phyloP scores from a whole-genome alignment of 495 filamentous ascomycete genomes.

The Neurospora sp. region DNA sequence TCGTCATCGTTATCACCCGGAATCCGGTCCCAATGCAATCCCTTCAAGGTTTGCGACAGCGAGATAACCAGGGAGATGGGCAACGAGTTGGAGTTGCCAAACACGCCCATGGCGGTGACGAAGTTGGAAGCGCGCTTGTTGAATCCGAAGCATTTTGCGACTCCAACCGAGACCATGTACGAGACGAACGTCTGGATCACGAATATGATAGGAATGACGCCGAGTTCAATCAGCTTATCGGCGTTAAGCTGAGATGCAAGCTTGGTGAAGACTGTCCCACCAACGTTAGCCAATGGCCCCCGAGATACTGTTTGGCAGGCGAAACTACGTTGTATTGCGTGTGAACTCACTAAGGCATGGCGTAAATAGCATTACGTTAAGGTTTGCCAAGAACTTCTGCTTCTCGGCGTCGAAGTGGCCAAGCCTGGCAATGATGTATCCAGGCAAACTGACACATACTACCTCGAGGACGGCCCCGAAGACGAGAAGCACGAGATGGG shows the following conservation, averaged over 20 bases:
- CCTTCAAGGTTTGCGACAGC: slow-evolving; percentile 79
- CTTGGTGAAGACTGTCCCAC: slow-evolving; percentile 80
- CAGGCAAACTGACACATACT: slow-evolving; percentile 86
- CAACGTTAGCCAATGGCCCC: background rate
- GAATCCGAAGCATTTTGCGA: slow-evolving; percentile 70
- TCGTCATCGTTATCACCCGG: slow-evolving; percentile 90
- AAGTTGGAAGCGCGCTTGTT: slow-evolving; percentile 81
- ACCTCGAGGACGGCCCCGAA: slow-evolving; percentile 96
- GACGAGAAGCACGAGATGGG: slow-evolving; percentile 72
- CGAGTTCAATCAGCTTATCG: slow-evolving; percentile 79
- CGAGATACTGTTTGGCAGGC: background rate
- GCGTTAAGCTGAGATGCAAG: slow-evolving; percentile 90
- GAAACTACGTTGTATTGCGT: background rate
- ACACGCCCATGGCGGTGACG: slow-evolving; percentile 93
- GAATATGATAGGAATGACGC: slow-evolving; percentile 91
- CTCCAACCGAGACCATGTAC: slow-evolving; percentile 57
- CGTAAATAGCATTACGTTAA: slow-evolving; percentile 91
- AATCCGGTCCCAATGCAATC: slow-evolving; percentile 87
- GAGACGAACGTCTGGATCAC: slow-evolving; percentile 76
- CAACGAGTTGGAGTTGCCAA: slow-evolving; percentile 96
- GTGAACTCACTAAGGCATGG: slow-evolving; percentile 77
- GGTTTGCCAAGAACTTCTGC: slow-evolving; percentile 90
- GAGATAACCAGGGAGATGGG: slow-evolving; percentile 94
- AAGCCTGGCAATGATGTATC: slow-evolving; percentile 82
- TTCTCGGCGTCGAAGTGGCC: slow-evolving; percentile 91